These are phyloP conservation scores for Thermoascus crustaceus DNA, from an alignment of 2,329 filamentous ascomycete genomes.

Conservation along the genomic window DNA sequence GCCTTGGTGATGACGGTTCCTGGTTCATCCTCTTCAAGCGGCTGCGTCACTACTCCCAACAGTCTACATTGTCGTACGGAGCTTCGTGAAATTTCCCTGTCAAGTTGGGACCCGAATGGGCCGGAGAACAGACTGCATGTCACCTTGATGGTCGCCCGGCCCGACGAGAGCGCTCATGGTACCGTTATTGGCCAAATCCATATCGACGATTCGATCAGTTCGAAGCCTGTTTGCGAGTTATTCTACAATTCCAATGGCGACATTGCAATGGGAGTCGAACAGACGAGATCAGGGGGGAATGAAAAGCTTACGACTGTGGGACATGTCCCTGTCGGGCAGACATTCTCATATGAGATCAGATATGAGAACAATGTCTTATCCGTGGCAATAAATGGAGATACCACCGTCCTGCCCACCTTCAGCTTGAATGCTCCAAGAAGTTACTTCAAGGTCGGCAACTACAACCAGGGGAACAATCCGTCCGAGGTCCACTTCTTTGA, in stretches of 20 bases:
- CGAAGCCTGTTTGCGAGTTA: constrained; percentile 35
- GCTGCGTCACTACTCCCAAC: constrained; percentile 34
- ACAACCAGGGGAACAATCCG: constrained; percentile 24
- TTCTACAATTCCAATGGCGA: constrained; percentile 30
- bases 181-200: constrained; percentile 37
- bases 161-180: constrained; percentile 27
- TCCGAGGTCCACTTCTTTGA: neutral
- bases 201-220: constrained; percentile 29
- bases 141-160: constrained; percentile 19
- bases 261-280: constrained; percentile 33
- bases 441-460: constrained; percentile 35
- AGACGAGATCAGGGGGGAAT: constrained; percentile 25
- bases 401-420: constrained; percentile 17
- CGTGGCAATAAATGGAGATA: constrained; percentile 22
- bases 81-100: constrained; percentile 30
- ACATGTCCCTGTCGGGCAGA: constrained; percentile 23
- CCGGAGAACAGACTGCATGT: constrained; percentile 26
- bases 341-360: constrained; percentile 32
- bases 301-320: constrained; percentile 25
- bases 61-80: constrained; percentile 38
- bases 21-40: constrained; percentile 21
- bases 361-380: constrained; percentile 29
- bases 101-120: constrained; percentile 23
- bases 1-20: constrained; percentile 35
- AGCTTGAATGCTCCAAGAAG: constrained; percentile 21